phyloP scores from a whole-genome alignment of 108 stramenopile genomes.

The Pseudonitzschia delicatissima region DNA sequence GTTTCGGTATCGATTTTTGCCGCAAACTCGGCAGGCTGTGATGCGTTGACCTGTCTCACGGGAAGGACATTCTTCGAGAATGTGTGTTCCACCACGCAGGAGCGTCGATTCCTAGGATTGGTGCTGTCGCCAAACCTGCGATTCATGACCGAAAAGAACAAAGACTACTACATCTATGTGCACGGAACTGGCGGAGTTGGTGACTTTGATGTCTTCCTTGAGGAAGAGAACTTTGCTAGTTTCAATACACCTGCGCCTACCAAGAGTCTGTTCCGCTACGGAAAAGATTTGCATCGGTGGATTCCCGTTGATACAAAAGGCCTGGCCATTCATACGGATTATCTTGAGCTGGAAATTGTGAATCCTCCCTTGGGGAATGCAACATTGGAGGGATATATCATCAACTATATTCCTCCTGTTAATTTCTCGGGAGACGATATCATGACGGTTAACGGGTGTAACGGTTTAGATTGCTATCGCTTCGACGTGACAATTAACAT shows the following conservation, averaged over 20 bases:
- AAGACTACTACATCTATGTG: constrained; percentile 4
- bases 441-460: neutral
- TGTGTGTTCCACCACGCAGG: neutral
- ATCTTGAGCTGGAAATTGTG: neutral
- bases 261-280: neutral
- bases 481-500: constrained; percentile 1
- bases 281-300: constrained; percentile 11
- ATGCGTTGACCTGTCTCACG: neutral
- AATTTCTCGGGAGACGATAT: neutral
- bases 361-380: neutral
- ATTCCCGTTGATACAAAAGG: neutral
- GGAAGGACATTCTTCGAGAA: constrained; percentile 4
- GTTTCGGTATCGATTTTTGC: constrained; percentile 9
- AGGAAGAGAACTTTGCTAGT: neutral
- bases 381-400: neutral
- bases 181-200: constrained; percentile 6
- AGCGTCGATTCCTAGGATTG: neutral
- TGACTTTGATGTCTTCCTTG: constrained; percentile 4
- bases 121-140: neutral
- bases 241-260: neutral
- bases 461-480: neutral
- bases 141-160: constrained; percentile 7
- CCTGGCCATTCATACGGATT: neutral
- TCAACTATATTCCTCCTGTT: neutral
- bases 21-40: constrained; percentile 3